A percentile compares a stretch with the other conserved stretches of the same genome.
phyloP scores from a whole-genome alignment of 305 asterid genomes.

The Fraxinus baroniana region DNA sequence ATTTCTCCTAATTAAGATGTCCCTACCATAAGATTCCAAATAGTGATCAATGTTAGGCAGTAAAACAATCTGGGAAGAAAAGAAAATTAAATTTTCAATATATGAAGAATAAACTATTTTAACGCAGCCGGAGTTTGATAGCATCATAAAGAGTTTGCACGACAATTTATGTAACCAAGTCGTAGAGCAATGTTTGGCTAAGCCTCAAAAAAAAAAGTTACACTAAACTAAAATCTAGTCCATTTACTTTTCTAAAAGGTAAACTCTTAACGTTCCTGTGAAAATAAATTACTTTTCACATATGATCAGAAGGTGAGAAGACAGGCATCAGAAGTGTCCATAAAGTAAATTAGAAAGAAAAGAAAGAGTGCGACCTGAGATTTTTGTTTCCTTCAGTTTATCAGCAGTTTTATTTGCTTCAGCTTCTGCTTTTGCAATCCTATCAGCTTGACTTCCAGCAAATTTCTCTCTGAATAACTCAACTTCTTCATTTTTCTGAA shows the following conservation, averaged over 20 bases:
- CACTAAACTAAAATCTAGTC: neutral
- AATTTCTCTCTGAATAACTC: slow-evolving; percentile 54
- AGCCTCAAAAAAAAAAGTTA: neutral
- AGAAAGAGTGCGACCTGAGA: slow-evolving; percentile 51
- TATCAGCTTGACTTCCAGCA: slow-evolving; percentile 56
- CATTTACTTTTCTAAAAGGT: neutral
- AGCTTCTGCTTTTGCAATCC: neutral
- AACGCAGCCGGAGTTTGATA: neutral
- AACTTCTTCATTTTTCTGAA: slow-evolving; percentile 80
- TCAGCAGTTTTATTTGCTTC: slow-evolving; percentile 55
- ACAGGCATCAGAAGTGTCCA: neutral
- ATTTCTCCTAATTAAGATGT: neutral
- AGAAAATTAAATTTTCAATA: neutral
- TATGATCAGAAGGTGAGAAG: neutral
- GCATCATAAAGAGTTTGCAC: neutral
- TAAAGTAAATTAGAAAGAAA: neutral
- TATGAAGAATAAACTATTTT: neutral
- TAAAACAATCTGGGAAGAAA: neutral
- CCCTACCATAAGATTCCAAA: slow-evolving; percentile 16
- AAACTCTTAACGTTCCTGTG: neutral
- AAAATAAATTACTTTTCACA: neutral
- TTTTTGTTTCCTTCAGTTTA: slow-evolving; percentile 52
- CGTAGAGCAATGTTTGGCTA: neutral
- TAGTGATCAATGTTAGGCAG: neutral
- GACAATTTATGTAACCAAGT: neutral